Conservation (phyloP, 2,329 filamentous ascomycete species). For the Sporothrix euskadiensis region DNA sequence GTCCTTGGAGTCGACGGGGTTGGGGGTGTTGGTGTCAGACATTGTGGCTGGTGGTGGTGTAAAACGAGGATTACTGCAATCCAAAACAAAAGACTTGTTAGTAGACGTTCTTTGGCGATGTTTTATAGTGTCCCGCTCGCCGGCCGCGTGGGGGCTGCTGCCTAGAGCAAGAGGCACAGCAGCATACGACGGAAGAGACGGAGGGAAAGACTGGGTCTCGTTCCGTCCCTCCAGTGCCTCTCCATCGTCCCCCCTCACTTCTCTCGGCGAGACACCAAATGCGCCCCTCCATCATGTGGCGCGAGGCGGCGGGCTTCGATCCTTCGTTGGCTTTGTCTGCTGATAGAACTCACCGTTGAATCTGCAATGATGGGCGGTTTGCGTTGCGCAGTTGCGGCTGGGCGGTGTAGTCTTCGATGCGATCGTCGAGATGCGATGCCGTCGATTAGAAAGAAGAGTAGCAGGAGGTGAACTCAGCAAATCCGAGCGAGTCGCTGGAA, state of each 20-base stretch:
- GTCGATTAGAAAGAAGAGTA: background rate
- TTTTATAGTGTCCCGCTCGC: background rate
- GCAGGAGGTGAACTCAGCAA: background rate
- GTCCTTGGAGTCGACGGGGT: slow-evolving; percentile 24
- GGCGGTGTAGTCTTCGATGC: background rate
- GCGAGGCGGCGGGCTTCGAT: background rate
- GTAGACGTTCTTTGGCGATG: background rate
- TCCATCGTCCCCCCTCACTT: background rate
- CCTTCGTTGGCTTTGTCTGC: background rate
- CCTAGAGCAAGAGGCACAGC: slow-evolving; percentile 8
- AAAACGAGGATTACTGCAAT: background rate
- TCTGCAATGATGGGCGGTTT: background rate
- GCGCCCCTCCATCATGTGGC: background rate
- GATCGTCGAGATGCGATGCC: slow-evolving; percentile 20
- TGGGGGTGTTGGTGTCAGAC: slow-evolving; percentile 46
- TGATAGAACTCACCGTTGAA: background rate
- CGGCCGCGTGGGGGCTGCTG: background rate
- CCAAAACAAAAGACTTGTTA: background rate
- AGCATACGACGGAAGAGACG: background rate
- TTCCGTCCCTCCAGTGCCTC: background rate
- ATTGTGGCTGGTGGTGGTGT: slow-evolving; percentile 40
- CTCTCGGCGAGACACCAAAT: background rate
- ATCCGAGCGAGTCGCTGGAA: background rate
- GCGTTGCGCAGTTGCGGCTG: background rate
- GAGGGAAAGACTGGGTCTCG: background rate